Conservation (phyloP, 148 eudicot genomes). For the Talinum fruticosum region DNA sequence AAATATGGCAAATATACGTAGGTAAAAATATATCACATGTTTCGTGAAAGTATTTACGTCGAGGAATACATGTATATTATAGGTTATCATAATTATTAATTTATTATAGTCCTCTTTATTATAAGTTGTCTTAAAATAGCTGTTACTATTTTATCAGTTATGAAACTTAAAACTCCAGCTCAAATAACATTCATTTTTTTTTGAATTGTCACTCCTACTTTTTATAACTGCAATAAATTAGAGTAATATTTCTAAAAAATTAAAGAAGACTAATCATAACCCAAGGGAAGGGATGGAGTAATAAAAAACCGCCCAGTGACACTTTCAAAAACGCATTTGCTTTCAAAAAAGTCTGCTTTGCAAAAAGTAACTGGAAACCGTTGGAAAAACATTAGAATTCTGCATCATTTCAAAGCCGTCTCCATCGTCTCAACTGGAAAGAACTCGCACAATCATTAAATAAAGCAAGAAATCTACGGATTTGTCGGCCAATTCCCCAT, state of each 20-base stretch:
- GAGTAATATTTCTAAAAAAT: too few species aligned
- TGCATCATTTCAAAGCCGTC: neutral
- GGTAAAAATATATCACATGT: too few species aligned
- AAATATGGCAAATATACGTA: too few species aligned
- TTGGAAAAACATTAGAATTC: neutral
- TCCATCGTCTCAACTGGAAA: neutral
- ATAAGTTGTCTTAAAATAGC: neutral
- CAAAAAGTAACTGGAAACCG: neutral
- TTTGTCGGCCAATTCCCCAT: slow-evolving; percentile 1
- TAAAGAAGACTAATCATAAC: neutral
- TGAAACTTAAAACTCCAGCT: neutral
- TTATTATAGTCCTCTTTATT: neutral
- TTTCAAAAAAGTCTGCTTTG: neutral
- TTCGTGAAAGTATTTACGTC: too few species aligned
- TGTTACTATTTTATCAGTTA: neutral
- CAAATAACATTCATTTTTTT: neutral
- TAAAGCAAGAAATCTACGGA: neutral
- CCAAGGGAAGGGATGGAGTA: too few species aligned
- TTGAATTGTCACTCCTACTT: neutral
- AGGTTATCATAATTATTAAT: too few species aligned
- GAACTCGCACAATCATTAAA: neutral
- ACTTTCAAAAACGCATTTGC: too few species aligned
- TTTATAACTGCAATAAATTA: neutral
- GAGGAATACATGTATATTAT: too few species aligned
- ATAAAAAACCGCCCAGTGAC: neutral